Evolutionary conservation across 192 early-diverging fungal species (phyloP).

Genomic region (Coemansia javaensis): DNA sequence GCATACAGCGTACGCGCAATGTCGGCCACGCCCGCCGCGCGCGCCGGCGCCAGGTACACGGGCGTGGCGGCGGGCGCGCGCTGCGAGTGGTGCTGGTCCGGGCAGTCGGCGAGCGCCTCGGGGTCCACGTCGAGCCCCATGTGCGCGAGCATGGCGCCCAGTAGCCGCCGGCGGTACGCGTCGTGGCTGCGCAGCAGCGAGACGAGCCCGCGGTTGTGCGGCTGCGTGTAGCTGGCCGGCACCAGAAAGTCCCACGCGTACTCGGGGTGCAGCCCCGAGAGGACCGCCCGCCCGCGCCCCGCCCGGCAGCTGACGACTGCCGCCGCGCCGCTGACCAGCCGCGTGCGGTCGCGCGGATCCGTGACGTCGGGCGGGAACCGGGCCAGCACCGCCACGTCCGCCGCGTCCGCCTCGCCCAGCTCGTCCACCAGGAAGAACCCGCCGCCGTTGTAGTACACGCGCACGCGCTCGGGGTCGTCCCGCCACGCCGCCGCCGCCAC

Average conservation of each 20-base stretch:
- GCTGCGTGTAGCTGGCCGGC: slow-evolving; percentile 48
- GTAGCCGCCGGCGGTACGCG: slow-evolving; percentile 47
- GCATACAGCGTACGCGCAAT: slow-evolving; percentile 22
- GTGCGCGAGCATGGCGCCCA: slow-evolving; percentile 56
- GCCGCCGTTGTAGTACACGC: slow-evolving; percentile 70
- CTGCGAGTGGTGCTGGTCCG: slow-evolving; percentile 9
- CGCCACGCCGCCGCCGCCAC: slow-evolving; percentile 34
- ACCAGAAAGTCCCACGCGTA: slow-evolving; percentile 60
- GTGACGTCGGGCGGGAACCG: slow-evolving; percentile 43
- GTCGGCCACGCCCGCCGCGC: slow-evolving; percentile 24
- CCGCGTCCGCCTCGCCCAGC: slow-evolving; percentile 12
- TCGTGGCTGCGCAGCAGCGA: slow-evolving; percentile 49
- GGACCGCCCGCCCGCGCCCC: slow-evolving; percentile 63
- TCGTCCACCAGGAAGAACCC: slow-evolving; percentile 59
- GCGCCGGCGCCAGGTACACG: slow-evolving; percentile 35
- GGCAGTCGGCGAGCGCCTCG: slow-evolving; percentile 22
- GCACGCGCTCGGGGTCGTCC: slow-evolving; percentile 25
- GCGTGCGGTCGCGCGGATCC: slow-evolving; percentile 23
- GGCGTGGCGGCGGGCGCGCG: slow-evolving; percentile 24
- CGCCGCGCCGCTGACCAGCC: slow-evolving; percentile 20
- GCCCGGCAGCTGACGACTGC: slow-evolving; percentile 68
- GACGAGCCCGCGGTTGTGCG: slow-evolving; percentile 51
- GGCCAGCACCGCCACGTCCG: slow-evolving; percentile 27
- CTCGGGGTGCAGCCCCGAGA: slow-evolving; percentile 83
- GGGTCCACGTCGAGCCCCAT: slow-evolving; percentile 62